Evolutionary conservation across 2,329 filamentous ascomycete genomes (phyloP).

Genomic region (Dactylellina sp.): DNA sequence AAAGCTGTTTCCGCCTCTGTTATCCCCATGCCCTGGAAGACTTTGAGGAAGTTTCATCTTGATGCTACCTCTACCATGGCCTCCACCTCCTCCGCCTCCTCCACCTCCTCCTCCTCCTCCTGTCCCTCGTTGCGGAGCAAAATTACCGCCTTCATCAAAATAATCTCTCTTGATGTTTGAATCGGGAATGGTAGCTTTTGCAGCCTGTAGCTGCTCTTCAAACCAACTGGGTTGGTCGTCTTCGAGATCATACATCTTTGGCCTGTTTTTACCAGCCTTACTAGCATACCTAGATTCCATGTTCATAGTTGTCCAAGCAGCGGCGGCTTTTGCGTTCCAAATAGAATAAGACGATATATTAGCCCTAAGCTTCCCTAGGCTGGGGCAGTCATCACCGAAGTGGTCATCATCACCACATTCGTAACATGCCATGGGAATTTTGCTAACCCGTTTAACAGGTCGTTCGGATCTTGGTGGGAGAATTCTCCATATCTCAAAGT

Average conservation of each 20-base stretch:
- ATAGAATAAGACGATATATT: conserved; percentile 38
- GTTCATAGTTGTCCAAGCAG: conserved; percentile 49
- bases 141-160: conserved; percentile 6
- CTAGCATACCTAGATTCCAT: conserved; percentile 47
- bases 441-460: conserved; percentile 20
- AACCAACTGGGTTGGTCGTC: conserved; percentile 45
- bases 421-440: conserved; percentile 52
- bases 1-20: conserved; percentile 13
- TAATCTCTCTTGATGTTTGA: conserved; percentile 34
- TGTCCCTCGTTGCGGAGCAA: conserved; percentile 3
- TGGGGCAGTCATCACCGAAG: conserved; percentile 52
- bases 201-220: conserved; percentile 31
- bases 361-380: conserved; percentile 24
- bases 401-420: conserved; percentile 48
- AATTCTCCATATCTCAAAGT: conserved; percentile 54
- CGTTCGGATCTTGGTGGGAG: conserved; percentile 17
- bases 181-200: conserved; percentile 38
- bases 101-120: too few relatives aligned
- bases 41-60: conserved; percentile 46
- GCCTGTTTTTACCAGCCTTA: conserved; percentile 17
- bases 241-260: conserved; percentile 12
- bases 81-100: background rate
- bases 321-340: conserved; percentile 47
- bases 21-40: conserved; percentile 18
- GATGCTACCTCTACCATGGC: conserved; percentile 26